Evolutionary conservation across 305 asterid genomes (phyloP), one percentile per base, ranked within the genome.

Genomic region (Ruellia speciosa): DNA sequence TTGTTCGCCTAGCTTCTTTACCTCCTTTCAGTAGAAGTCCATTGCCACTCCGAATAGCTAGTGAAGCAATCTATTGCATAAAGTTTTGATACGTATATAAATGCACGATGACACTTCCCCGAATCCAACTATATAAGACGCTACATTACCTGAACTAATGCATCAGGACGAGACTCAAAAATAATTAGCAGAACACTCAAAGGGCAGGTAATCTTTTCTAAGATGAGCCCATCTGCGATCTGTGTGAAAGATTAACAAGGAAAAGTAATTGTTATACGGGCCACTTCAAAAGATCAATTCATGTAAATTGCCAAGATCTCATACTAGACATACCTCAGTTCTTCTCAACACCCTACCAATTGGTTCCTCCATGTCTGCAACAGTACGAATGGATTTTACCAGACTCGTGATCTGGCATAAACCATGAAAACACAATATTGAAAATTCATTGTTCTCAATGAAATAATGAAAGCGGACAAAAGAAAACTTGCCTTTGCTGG

Each of bases 361-460:
- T 43, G 97, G 99, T 76, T 93, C 99, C 77, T 89, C 92, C 96
- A 93, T 86, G 58, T 86, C 83, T 49, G 99, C 97, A 64, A 93
- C 96, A 78, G 83, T 82, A 15, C 96, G 97, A 64, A 89, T 71
- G 50, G 99, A 80, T 62, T 80, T 86, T 64, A 97, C 95, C 66
- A 93, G 99, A 69, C 78, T 79, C 58, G 90, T 72, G 73, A 93
- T 70, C 99, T 93, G n/a, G n/a, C n/a, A n/a, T n/a, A n/a, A n/a
- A n/a, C n/a, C n/a, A n/a, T n/a, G n/a, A n/a, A n/a, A n/a, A n/a
- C n/a, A n/a, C n/a, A n/a, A n/a, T n/a, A n/a, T n/a, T n/a, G n/a
- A n/a, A n/a, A n/a, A n/a, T n/a, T n/a, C n/a, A n/a, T n/a, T n/a
- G n/a, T n/a, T n/a, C n/a, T n/a, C n/a, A n/a, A n/a, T n/a, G n/a